Conservation (phyloP, 2,329 filamentous ascomycete species). For the Fusarium acutatum region DNA sequence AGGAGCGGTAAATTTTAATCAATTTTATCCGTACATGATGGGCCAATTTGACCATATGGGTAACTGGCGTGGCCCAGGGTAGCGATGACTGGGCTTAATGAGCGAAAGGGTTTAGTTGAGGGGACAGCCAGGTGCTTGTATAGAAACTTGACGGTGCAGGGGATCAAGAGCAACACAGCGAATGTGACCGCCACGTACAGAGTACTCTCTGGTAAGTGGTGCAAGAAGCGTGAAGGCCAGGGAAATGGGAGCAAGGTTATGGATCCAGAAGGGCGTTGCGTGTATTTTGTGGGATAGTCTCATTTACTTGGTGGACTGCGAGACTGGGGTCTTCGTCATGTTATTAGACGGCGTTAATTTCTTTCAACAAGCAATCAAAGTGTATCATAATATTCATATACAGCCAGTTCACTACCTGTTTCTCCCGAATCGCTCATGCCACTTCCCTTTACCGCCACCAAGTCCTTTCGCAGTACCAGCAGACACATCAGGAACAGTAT, state of each 20-base stretch:
- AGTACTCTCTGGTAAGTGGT: not conserved
- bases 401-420: constrained; percentile 47
- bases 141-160: not conserved
- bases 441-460: constrained; percentile 57
- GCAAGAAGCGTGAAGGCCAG: not conserved
- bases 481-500: constrained; percentile 51
- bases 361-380: not conserved
- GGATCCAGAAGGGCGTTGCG: not conserved
- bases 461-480: constrained; percentile 40
- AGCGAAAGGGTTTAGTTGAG: no score
- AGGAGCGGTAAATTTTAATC: not conserved
- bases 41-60: not conserved
- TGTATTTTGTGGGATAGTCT: not conserved
- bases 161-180: not conserved
- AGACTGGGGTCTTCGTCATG: not conserved
- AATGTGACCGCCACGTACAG: not conserved
- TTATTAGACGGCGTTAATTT: not conserved
- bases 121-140: not conserved
- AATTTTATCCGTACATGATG: not conserved
- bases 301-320: not conserved
- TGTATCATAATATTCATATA: not conserved
- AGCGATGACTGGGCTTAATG: not conserved
- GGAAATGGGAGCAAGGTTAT: not conserved
- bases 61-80: not conserved
- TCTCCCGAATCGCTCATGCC: constrained; percentile 68